These are phyloP conservation scores for Pseudogymnoascus sp. DNA, from an alignment of 2,329 filamentous ascomycete genomes.

Conservation along the genomic window DNA sequence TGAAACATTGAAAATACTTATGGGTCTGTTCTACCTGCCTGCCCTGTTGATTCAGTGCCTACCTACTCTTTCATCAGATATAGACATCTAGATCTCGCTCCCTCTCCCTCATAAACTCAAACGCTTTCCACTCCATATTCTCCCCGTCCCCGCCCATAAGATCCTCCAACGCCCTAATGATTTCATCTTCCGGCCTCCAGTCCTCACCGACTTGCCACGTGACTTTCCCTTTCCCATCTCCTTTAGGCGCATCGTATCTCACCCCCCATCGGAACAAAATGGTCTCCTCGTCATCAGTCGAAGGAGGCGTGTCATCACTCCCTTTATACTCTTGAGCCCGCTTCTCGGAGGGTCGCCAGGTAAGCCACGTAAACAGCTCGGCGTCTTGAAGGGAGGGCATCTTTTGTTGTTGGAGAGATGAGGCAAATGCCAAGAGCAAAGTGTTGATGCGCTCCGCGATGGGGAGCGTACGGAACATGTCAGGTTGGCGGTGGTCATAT, in stretches of 20 bases:
- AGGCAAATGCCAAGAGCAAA: conserved; percentile 17
- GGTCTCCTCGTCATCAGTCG: neutral
- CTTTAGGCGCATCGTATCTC: conserved; percentile 16
- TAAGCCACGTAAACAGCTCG: conserved; percentile 17
- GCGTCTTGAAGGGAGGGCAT: conserved; percentile 18
- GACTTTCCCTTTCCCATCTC: conserved; percentile 14
- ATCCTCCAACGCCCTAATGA: conserved; percentile 16
- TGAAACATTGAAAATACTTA: neutral
- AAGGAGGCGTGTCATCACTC: conserved; percentile 2
- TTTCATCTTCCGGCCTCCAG: conserved; percentile 17
- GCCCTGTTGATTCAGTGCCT: conserved; percentile 5
- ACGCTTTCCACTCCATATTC: conserved; percentile 9
- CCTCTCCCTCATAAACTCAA: conserved; percentile 1
- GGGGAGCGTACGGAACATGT: conserved; percentile 18
- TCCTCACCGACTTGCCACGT: conserved; percentile 18
- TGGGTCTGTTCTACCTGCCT: neutral
- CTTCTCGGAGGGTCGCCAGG: conserved; percentile 17
- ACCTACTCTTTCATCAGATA: neutral
- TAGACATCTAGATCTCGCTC: neutral
- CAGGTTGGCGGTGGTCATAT: conserved; percentile 11
- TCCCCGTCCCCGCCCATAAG: conserved; percentile 14
- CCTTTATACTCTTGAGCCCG: conserved; percentile 16
- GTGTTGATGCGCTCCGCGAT: conserved; percentile 9
- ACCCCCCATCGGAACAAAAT: conserved; percentile 19
- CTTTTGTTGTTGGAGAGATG: conserved; percentile 13